A percentile compares a stretch with the other conserved stretches of the same genome.
Evolutionary conservation across 1,284 basidiomycete genomes (phyloP).

Genomic region (Ustilago loliicola): DNA sequence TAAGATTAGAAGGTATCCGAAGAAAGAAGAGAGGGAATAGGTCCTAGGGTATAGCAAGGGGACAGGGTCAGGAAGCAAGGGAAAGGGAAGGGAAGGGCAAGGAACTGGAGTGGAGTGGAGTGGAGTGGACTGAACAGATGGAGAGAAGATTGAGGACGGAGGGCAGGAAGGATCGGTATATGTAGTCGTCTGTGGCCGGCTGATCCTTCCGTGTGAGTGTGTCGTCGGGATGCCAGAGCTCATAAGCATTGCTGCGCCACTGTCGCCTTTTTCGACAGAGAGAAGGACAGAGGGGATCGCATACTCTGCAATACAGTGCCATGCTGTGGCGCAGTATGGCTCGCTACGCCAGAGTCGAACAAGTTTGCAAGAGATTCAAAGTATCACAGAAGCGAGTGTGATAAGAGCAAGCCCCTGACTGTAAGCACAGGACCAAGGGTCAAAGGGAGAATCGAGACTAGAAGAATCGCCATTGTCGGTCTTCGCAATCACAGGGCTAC

Average conservation of each 20-base stretch:
- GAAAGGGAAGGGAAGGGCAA: constrained; percentile 3
- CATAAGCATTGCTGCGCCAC: neutral
- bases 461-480: neutral
- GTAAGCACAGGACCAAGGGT: neutral
- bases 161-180: constrained; percentile 11
- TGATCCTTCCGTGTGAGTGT: neutral
- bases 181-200: constrained; percentile 12
- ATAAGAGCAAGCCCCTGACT: constrained; percentile 6
- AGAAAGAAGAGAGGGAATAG: neutral
- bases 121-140: constrained; percentile 27
- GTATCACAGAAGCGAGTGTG: neutral
- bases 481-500: neutral
- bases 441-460: constrained; percentile 1
- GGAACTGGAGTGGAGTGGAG: constrained; percentile 26
- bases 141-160: constrained; percentile 4
- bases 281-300: neutral
- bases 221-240: constrained; percentile 6
- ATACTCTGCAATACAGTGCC: neutral
- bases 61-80: constrained; percentile 6
- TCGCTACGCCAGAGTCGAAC: neutral
- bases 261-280: neutral
- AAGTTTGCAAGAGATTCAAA: neutral
- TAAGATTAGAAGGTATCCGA: neutral
- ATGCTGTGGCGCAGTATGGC: neutral
- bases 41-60: neutral